Evolutionary conservation across 2,329 filamentous ascomycete genomes (phyloP), one percentile per base, ranked within the genome.

Genomic region (Fusarium chlamydosporum): DNA sequence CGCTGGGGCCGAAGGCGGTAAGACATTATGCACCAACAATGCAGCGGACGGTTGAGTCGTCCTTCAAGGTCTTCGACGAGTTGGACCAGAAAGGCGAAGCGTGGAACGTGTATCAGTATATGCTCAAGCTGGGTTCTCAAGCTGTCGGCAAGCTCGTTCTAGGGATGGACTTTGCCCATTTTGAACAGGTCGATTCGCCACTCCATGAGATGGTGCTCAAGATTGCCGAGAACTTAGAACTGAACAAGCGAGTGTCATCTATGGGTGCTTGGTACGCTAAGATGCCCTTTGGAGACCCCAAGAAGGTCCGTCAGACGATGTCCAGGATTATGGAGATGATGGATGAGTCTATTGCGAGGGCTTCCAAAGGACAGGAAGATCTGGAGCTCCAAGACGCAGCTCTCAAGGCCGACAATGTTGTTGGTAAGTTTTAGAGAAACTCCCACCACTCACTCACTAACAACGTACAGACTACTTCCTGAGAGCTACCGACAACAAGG

Each of bases 21-120:
- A 79, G 84, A 0, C 88, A 89, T 68, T 89, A 90, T 57, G 82
- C 85, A 0, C 86, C 87, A 0, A 82, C 81, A 0, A 89, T 90
- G 86, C 86, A 89, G 59, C 73, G 79, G 42, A 84, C 83, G 0
- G 80, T 86, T 3, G 82, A 87, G 61, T 77, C 82, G 8, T 75
- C 84, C 0, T 88, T 84, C 68, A 78, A 77, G 10, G 81, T 84
- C 4, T 84, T 85, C n/a, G 83, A 85, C 63, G 78, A 82, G 56
- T 77, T 90, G 0, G 86, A 88, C 57, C 74, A 82, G 20, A 74
- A 79, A 2, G 81, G 76, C 2, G 80, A 83, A 59, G 78, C 82
- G 2, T 84, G 78, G 76, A 84, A 85, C 56, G 82, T 83, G 1
- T 85, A 84, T 60, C 79, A 79, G 18, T 84, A 81, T 67, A 85